Percentiles rank a stretch among this genome's conserved stretches.
phyloP scores from a whole-genome alignment of 2,329 filamentous ascomycete species.

The Exophiala xenobiotica region DNA sequence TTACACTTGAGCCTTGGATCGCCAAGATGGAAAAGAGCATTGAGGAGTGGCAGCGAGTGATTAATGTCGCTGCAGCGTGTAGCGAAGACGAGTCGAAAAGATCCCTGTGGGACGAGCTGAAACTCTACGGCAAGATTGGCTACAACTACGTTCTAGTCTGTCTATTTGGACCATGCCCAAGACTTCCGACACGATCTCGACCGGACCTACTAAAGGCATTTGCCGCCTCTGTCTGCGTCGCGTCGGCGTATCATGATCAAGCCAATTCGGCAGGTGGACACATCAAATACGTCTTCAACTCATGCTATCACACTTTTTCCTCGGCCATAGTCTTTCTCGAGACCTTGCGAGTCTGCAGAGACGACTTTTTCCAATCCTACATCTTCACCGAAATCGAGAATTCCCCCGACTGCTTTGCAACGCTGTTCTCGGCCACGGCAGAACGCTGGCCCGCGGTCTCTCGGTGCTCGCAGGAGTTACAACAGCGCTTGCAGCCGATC shows the following conservation, averaged over 20 bases:
- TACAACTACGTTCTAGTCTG: neutral
- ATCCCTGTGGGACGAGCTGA: conserved; percentile 11
- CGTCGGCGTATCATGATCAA: neutral
- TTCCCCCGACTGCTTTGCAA: too few relatives aligned
- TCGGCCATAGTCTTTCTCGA: conserved; percentile 8
- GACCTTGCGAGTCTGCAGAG: neutral
- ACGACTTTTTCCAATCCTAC: too few relatives aligned
- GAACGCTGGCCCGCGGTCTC: too few relatives aligned
- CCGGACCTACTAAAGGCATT: conserved; percentile 8
- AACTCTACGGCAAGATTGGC: neutral
- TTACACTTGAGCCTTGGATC: too few relatives aligned
- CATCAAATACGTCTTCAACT: conserved; percentile 9
- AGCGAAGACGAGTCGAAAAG: neutral
- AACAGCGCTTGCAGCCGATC: too few relatives aligned
- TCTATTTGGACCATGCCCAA: conserved; percentile 6
- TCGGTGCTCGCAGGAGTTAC: too few relatives aligned
- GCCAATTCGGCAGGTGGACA: conserved; percentile 2
- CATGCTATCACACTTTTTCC: conserved; percentile 10
- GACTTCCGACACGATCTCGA: neutral
- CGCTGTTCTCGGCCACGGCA: too few relatives aligned
- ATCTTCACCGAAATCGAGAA: too few relatives aligned
- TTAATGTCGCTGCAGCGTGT: neutral
- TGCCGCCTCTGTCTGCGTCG: conserved; percentile 2
- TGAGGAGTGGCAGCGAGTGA: conserved; percentile 1
- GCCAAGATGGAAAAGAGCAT: too few relatives aligned